Evolutionary conservation across 176 grass and related monocot species (phyloP), one percentile per base, ranked within the genome.

Genomic region (Carex kokanica): DNA sequence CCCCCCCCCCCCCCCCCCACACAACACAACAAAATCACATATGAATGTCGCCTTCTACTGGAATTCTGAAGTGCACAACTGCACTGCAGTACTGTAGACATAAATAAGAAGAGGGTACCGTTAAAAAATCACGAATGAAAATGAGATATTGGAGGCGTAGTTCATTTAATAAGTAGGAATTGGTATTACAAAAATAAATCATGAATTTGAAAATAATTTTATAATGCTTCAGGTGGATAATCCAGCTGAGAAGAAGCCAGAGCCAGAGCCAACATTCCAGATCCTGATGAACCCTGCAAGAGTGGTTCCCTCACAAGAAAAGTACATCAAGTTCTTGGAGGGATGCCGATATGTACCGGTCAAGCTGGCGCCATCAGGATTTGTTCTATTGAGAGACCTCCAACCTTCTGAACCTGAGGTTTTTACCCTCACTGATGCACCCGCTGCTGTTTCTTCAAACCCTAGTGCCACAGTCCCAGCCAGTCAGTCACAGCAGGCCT

Each of bases 241-340:
- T 29, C 29, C 64, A 0, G 32, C 49, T 0, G 97, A 99, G 78
- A 99, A 99, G 82, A 99, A 96, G 81, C 84, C 75, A 53, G 93
- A 99, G 78, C 91, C 97, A 15, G 97, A 99, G 80, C 83, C 88
- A 0, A 87, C 86, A 0, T 99, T 88, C 60, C 90, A 94, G 78
- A 87, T 88, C 62, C 88, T 99, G 53, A 95, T 90, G 2, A 99
- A 99, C 74, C 97, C 97, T 20, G 97, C 93, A 29, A 92, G 97
- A 2, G 97, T 99, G 9, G 86, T 93, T 77, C 97, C 93, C 52
- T 59, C 91, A 1, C 97, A 99, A 85, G 97, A 99, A 81, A 99
- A 93, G 85, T 91, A 88, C 85, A 99, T 99, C 54, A 99, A 87
- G 79, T 96, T 99, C 25, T 83, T 99, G 2, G 97, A 99, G 54